phyloP scores from a whole-genome alignment of 768 basidiomycete genomes.

The Fistulinella prunicolor region DNA sequence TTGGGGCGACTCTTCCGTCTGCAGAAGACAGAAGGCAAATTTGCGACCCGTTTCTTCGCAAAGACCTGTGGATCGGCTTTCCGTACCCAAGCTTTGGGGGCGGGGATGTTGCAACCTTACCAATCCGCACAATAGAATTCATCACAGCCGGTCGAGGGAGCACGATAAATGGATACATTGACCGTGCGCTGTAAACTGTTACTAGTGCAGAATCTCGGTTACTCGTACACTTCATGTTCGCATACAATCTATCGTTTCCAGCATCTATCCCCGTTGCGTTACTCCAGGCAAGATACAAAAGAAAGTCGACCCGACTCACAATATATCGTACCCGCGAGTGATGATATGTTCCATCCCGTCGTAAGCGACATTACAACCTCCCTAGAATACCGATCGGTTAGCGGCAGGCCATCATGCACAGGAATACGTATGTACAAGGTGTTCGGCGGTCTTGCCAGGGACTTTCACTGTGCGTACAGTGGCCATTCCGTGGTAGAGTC shows the following conservation, averaged over 20 bases:
- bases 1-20: no score
- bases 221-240: background rate
- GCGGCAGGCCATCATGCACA: background rate
- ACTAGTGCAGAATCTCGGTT: background rate
- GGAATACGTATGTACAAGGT: slow-evolving; percentile 56
- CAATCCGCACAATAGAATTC: slow-evolving; percentile 31
- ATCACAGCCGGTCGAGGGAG: slow-evolving; percentile 29
- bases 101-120: slow-evolving; percentile 55
- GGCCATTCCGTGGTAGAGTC: slow-evolving; percentile 67
- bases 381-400: slow-evolving; percentile 23
- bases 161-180: slow-evolving; percentile 17
- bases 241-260: slow-evolving; percentile 28
- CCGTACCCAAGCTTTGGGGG: slow-evolving; percentile 86
- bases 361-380: slow-evolving; percentile 41
- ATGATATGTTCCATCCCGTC: slow-evolving; percentile 38
- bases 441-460: slow-evolving; percentile 73
- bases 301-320: slow-evolving; percentile 31
- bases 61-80: slow-evolving; percentile 90
- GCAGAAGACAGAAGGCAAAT: no score
- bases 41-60: slow-evolving; percentile 49
- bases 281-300: slow-evolving; percentile 10
- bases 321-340: slow-evolving; percentile 40
- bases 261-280: slow-evolving; percentile 28
- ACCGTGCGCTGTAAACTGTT: slow-evolving; percentile 5
- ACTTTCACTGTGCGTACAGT: slow-evolving; percentile 49